These are phyloP conservation scores for Fusarium sp. DNA, from an alignment of 2,329 filamentous ascomycete species.

Conservation along the genomic window DNA sequence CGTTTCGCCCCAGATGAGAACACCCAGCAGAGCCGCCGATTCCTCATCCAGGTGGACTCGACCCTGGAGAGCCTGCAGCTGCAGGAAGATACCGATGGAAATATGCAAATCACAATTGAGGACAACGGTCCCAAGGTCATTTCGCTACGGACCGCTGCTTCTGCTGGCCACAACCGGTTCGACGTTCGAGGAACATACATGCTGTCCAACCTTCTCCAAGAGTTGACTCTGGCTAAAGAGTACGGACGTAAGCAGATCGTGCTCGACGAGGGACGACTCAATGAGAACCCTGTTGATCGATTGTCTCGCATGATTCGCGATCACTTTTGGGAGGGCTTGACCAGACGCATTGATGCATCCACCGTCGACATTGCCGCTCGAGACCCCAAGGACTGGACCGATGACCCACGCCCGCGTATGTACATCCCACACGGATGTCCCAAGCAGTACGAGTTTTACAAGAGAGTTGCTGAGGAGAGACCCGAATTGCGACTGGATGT, in stretches of 20 bases:
- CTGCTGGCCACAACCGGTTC: conserved; percentile 86
- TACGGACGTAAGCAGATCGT: conserved; percentile 91
- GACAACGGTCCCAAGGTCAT: conserved; percentile 93
- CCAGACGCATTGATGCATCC: conserved; percentile 88
- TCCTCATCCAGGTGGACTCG: conserved; percentile 86
- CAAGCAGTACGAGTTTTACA: conserved; percentile 92
- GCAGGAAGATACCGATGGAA: conserved; percentile 92
- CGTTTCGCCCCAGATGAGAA: conserved; percentile 72
- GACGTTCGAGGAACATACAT: conserved; percentile 97
- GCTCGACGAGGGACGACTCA: conserved; percentile 89
- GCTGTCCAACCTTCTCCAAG: conserved; percentile 95
- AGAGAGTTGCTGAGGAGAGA: conserved; percentile 78
- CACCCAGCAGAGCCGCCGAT: conserved; percentile 76
- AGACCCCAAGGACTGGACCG: conserved; percentile 97
- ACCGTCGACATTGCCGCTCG: conserved; percentile 87
- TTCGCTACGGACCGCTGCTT: conserved; percentile 85
- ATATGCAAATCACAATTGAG: conserved; percentile 98
- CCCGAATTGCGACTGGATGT: conserved; percentile 93
- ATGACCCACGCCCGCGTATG: conserved; percentile 88
- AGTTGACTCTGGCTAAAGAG: conserved; percentile 91
- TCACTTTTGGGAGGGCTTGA: conserved; percentile 93
- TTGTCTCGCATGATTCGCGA: conserved; percentile 87
- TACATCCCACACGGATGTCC: conserved; percentile 89
- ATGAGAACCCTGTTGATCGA: conserved; percentile 93
- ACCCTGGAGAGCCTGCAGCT: conserved; percentile 83